Evolutionary conservation across 306 rosid genomes (phyloP).

Genomic region (Lotus japonicus): DNA sequence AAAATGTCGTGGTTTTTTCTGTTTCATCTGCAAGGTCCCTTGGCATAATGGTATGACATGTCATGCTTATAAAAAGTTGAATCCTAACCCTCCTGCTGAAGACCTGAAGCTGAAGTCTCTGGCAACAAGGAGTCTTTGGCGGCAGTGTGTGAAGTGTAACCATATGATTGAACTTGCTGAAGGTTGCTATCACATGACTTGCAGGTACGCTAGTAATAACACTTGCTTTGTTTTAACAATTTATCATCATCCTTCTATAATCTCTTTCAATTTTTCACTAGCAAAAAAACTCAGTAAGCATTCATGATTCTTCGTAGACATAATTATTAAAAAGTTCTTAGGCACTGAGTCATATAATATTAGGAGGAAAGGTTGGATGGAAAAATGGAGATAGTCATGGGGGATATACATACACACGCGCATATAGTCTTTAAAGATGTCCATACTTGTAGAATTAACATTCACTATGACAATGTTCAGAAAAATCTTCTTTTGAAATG

Average conservation of each 20-base stretch:
- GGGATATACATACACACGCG: too few species aligned
- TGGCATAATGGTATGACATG: conserved; percentile 64
- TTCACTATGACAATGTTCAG: background rate
- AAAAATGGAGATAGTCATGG: background rate
- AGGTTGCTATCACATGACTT: conserved; percentile 90
- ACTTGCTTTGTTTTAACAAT: background rate
- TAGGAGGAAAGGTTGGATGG: background rate
- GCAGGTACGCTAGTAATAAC: conserved; percentile 53
- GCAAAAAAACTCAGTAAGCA: background rate
- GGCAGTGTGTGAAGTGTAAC: conserved; percentile 68
- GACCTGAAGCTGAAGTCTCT: conserved; percentile 62
- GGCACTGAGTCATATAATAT: background rate
- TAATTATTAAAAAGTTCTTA: background rate
- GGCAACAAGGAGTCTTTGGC: conserved; percentile 59
- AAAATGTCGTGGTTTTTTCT: conserved; percentile 59
- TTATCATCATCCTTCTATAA: background rate
- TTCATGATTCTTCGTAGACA: background rate
- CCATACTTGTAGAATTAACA: background rate
- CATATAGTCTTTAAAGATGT: background rate
- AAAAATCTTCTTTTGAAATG: conserved; percentile 1
- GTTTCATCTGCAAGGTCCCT: conserved; percentile 69
- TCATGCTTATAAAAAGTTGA: conserved; percentile 25
- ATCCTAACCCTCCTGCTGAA: conserved; percentile 43
- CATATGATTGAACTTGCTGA: conserved; percentile 80
- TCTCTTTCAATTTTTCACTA: background rate